These are phyloP conservation scores for Phenoliferia sp. DNA, from an alignment of 1,284 basidiomycete genomes.

Conservation along the genomic window DNA sequence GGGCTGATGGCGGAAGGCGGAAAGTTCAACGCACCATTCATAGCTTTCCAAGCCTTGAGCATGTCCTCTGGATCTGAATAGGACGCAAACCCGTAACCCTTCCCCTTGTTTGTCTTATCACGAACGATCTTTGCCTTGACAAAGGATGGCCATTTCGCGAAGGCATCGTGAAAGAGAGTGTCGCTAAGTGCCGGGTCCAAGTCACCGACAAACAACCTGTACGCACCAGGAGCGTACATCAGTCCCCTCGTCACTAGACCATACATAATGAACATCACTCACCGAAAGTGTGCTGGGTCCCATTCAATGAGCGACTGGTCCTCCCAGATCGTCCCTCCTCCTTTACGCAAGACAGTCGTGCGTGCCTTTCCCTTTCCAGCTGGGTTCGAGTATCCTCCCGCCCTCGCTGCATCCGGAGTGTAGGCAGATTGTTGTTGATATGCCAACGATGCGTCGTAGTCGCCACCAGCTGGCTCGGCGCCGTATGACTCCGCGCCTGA, in stretches of 20 bases:
- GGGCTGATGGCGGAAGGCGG: not conserved
- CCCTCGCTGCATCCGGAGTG: constrained; percentile 32
- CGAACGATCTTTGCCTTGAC: constrained; percentile 90
- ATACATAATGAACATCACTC: not conserved
- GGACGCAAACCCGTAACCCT: constrained; percentile 88
- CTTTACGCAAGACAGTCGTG: constrained; percentile 89
- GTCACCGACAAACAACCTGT: constrained; percentile 82
- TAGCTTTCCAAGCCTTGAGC: constrained; percentile 97
- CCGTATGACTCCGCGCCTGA: not conserved
- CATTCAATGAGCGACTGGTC: constrained; percentile 95
- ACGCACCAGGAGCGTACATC: not conserved
- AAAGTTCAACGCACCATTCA: constrained; percentile 69
- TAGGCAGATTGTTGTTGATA: constrained; percentile 15
- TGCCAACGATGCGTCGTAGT: not conserved
- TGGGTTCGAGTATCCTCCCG: not conserved
- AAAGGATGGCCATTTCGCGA: constrained; percentile 76
- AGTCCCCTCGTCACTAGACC: not conserved
- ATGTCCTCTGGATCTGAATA: constrained; percentile 99
- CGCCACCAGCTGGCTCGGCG: not conserved
- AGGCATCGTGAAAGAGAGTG: constrained; percentile 67
- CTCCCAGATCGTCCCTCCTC: constrained; percentile 94
- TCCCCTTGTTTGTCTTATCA: constrained; percentile 75
- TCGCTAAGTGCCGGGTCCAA: constrained; percentile 97
- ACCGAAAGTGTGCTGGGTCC: constrained; percentile 58
- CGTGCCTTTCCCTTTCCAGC: constrained; percentile 78